phyloP scores from a whole-genome alignment of 2,329 filamentous ascomycete species.

The Alternaria triticimaculans region DNA sequence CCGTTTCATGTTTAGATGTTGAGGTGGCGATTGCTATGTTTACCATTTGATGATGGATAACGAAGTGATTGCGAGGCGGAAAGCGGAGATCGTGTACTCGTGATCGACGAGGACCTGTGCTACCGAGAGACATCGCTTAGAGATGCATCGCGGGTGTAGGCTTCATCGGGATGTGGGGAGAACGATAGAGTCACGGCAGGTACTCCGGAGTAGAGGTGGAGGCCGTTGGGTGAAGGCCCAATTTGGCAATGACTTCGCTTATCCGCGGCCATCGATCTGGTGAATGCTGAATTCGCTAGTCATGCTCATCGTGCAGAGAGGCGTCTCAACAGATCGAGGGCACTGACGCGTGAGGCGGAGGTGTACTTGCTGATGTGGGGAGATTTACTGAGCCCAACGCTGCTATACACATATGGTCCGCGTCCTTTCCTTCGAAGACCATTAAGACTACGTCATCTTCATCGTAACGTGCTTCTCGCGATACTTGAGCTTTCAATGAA shows the following conservation, averaged over 20 bases:
- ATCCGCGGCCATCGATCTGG: not conserved
- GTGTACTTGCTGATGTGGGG: not conserved
- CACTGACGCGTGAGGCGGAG: not conserved
- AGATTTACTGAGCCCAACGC: not conserved
- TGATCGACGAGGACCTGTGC: not conserved
- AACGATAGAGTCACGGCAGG: not conserved
- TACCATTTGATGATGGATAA: not conserved
- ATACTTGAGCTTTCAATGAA: not conserved
- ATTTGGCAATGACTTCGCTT: not conserved
- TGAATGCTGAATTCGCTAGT: not conserved
- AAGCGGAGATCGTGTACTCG: not conserved
- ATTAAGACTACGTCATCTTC: not conserved
- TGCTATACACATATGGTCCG: not conserved
- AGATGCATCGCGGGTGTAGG: conserved; percentile 3
- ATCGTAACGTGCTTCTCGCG: not conserved
- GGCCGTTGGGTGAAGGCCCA: not conserved
- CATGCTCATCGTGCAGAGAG: conserved; percentile 3
- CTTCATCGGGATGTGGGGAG: conserved; percentile 6
- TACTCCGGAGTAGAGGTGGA: not conserved
- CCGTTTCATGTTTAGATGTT: not conserved
- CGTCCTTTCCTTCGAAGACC: not conserved
- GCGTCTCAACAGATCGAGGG: conserved; percentile 2
- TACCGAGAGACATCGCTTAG: not conserved
- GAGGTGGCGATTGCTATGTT: conserved; percentile 10
- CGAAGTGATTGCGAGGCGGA: not conserved